Evolutionary conservation across 2,329 filamentous ascomycete genomes (phyloP).

Genomic region (Metarhizium sp.): DNA sequence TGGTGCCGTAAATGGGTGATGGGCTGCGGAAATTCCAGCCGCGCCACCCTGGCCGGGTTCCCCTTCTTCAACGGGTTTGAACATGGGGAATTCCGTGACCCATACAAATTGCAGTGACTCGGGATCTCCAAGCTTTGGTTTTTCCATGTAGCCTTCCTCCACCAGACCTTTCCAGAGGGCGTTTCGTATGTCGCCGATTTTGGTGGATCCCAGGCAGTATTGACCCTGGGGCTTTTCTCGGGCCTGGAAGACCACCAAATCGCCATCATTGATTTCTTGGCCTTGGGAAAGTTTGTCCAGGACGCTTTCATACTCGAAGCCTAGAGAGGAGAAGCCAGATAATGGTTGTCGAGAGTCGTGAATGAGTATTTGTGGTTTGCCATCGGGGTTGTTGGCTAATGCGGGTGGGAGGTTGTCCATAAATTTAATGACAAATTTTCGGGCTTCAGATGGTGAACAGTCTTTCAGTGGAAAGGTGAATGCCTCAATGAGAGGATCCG

Average conservation of each 20-base stretch:
- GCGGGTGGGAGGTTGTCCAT: conserved; percentile 54
- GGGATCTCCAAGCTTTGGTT: conserved; percentile 25
- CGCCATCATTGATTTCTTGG: conserved; percentile 49
- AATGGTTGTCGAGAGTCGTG: conserved; percentile 66
- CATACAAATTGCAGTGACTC: conserved; percentile 61
- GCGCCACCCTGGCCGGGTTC: conserved; percentile 71
- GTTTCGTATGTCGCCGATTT: conserved; percentile 62
- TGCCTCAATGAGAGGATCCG: conserved; percentile 63
- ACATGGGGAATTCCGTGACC: conserved; percentile 88
- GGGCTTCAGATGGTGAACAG: conserved; percentile 41
- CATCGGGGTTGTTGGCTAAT: conserved; percentile 60
- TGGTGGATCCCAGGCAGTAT: conserved; percentile 49
- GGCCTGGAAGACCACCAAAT: conserved; percentile 75
- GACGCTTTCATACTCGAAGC: conserved; percentile 54
- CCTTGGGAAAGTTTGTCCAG: conserved; percentile 18
- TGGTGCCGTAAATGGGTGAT: conserved; percentile 94
- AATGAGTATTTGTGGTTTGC: conserved; percentile 72
- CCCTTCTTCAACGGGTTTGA: conserved; percentile 59
- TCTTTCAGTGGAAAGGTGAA: conserved; percentile 56
- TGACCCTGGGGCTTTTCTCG: conserved; percentile 54
- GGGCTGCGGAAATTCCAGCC: conserved; percentile 75
- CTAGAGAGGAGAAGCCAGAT: conserved; percentile 67
- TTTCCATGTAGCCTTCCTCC: conserved; percentile 45
- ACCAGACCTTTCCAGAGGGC: conserved; percentile 62
- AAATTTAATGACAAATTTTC: conserved; percentile 57